Evolutionary conservation across 2,329 filamentous ascomycete species (phyloP).

Genomic region (Fusarium sublunatum): DNA sequence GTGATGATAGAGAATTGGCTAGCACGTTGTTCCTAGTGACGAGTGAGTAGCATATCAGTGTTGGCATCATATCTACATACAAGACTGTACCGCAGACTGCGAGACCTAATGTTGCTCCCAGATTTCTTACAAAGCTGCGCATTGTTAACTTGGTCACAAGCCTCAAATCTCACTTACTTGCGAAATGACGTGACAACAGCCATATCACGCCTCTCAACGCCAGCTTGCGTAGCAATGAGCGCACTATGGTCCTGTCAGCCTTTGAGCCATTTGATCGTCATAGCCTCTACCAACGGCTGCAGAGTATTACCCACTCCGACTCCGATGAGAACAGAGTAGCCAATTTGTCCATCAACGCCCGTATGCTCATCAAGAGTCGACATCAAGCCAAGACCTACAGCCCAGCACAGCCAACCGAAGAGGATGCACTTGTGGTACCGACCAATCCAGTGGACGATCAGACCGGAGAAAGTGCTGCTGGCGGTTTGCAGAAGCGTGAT

Average conservation of each 20-base stretch:
- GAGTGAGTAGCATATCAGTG: neutral
- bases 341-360: conserved; percentile 64
- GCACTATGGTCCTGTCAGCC: conserved; percentile 44
- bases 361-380: conserved; percentile 62
- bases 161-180: conserved; percentile 49
- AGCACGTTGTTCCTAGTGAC: conserved; percentile 53
- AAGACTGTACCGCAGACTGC: conserved; percentile 55
- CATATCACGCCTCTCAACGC: conserved; percentile 62
- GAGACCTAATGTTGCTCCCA: conserved; percentile 54
- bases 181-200: conserved; percentile 58
- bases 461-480: conserved; percentile 62
- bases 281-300: conserved; percentile 54
- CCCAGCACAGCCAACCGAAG: conserved; percentile 64
- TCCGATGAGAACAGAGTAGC: conserved; percentile 64
- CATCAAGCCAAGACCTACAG: conserved; percentile 63
- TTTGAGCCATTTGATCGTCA: neutral
- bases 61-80: conserved; percentile 36
- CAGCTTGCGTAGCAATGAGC: conserved; percentile 66
- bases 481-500: conserved; percentile 58
- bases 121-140: conserved; percentile 54
- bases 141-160: neutral
- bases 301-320: conserved; percentile 64
- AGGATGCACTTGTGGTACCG: conserved; percentile 66
- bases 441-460: conserved; percentile 64
- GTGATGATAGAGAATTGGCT: conserved; percentile 43